Evolutionary conservation across 257 asterid species (phyloP), one percentile per base, ranked within the genome.

Genomic region (Solanum chmielewskii): DNA sequence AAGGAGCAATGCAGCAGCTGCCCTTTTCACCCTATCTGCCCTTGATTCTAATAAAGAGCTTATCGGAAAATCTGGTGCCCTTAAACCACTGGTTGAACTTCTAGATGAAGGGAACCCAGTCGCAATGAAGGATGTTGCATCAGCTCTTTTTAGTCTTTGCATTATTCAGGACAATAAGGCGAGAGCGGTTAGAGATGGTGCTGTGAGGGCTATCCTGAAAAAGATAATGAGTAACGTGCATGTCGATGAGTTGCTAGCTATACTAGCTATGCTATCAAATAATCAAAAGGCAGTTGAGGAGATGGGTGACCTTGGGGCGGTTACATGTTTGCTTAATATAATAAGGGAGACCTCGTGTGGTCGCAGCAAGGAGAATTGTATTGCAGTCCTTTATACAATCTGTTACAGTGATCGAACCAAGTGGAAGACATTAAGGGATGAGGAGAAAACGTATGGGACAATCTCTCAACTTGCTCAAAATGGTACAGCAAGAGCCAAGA

Each of bases 1-100:
- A 2, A 92, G 95, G 90, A 93, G 95, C 90, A 97, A 97, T 89
- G 98, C 99, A 21, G 98, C 99, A 5, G 99, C 99, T 11, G 93
- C 99, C 44, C 93, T 96, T 70, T 96, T 96, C 91, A 93, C 98
- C 7, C 84, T 96, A 60, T 92, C 97, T 0, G 98, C 98, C n/a
- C 93, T 94, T 29, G 96, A 95, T 81, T 92, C 98, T 6, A 96
- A 96, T 83, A 96, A 95, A 88, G 93, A 82, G 9, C 91, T 95
- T 9, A 93, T 96, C 1, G 99, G 99, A 18, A 94, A 93, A 89
- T 89, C 92, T 2, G 97, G 95, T 68, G 98, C 97, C 10, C 41
- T 96, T 70, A 92, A 90, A 71, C 98, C 98, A 9, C 91, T 96
- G 5, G 90, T 95, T 15, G 92, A 92, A 41, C 92, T 96, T 27